Conservation (phyloP, 768 basidiomycete genomes). For the Boletus vermiculosoides region DNA sequence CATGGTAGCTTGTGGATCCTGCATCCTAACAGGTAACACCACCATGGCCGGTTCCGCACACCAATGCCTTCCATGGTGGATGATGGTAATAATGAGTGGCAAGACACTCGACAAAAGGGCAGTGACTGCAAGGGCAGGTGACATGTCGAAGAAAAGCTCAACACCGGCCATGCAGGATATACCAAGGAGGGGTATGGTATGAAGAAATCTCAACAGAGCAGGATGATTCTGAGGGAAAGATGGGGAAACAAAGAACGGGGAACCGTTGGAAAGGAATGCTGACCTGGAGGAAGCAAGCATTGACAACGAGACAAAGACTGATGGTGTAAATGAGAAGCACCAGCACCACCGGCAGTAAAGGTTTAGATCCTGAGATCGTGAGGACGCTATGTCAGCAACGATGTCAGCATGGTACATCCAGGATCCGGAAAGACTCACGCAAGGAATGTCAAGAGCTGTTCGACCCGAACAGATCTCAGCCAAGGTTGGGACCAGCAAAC, state of each 20-base stretch:
- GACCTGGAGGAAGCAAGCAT: constrained; percentile 7
- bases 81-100: constrained; percentile 1
- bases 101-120: constrained; percentile 10
- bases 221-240: neutral
- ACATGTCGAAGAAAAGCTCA: constrained; percentile 8
- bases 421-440: constrained; percentile 5
- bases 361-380: constrained; percentile 5
- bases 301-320: constrained; percentile 13
- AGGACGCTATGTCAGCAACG: constrained; percentile 10
- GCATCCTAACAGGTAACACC: neutral
- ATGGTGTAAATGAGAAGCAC: constrained; percentile 19
- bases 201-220: constrained; percentile 6
- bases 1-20: neutral
- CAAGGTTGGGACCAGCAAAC: neutral
- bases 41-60: neutral
- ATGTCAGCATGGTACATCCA: neutral
- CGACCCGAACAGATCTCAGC: neutral
- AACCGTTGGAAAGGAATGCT: neutral
- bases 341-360: constrained; percentile 9
- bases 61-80: constrained; percentile 1
- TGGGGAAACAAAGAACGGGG: neutral
- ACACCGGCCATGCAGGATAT: constrained; percentile 11
- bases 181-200: constrained; percentile 15
- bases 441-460: constrained; percentile 15
- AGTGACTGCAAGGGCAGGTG: constrained; percentile 5